phyloP scores from a whole-genome alignment of 2,329 filamentous ascomycete genomes.

The Curvularia lunata region DNA sequence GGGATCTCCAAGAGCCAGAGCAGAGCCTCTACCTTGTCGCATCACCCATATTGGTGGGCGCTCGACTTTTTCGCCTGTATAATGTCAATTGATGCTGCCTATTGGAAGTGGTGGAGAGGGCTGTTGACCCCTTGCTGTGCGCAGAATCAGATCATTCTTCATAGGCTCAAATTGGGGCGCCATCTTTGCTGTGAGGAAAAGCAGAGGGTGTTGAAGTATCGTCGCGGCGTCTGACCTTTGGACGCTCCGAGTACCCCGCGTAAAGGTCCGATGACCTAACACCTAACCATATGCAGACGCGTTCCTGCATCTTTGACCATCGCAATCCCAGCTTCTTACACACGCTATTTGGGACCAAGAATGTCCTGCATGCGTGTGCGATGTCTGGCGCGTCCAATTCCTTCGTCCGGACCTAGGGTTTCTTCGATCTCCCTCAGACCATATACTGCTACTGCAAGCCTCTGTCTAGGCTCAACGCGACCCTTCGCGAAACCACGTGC shows the following conservation, averaged over 20 bases:
- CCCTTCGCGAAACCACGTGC: constrained; percentile 41
- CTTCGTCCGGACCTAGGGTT: background rate
- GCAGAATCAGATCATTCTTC: constrained; percentile 89
- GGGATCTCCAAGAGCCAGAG: background rate
- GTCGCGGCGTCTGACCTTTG: constrained; percentile 20
- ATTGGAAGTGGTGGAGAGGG: background rate
- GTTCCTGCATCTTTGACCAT: constrained; percentile 19
- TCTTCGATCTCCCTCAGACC: background rate
- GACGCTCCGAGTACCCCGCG: constrained; percentile 36
- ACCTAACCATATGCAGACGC: constrained; percentile 32
- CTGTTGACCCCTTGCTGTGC: constrained; percentile 79
- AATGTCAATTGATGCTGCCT: constrained; percentile 24
- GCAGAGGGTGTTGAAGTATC: constrained; percentile 5
- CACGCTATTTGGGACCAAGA: constrained; percentile 6
- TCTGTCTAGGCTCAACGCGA: constrained; percentile 32
- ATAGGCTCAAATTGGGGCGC: constrained; percentile 77
- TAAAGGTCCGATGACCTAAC: constrained; percentile 22
- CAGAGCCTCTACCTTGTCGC: constrained; percentile 77
- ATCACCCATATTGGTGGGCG: constrained; percentile 98
- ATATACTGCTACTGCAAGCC: constrained; percentile 4
- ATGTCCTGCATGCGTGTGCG: constrained; percentile 28
- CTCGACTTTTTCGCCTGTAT: constrained; percentile 82
- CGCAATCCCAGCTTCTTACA: constrained; percentile 5
- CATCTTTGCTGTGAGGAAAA: constrained; percentile 58
- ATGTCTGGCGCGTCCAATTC: constrained; percentile 13